Evolutionary conservation across 2,329 filamentous ascomycete species (phyloP).

Genomic region (Gnomoniopsis smithogilvyi): DNA sequence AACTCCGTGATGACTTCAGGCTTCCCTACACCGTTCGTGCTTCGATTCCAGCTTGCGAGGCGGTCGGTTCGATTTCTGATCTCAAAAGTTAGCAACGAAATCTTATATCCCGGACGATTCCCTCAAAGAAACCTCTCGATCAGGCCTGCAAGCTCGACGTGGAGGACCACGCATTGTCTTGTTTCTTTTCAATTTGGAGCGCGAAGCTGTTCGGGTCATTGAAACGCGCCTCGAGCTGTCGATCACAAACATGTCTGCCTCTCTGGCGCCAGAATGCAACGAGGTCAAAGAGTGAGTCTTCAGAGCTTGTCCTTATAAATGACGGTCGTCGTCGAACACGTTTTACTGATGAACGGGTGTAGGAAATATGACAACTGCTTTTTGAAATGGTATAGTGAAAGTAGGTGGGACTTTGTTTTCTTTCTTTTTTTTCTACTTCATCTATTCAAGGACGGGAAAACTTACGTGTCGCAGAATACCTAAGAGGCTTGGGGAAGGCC

Average conservation of each 20-base stretch:
- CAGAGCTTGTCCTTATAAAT: neutral
- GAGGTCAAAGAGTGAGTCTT: conserved; percentile 82
- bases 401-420: conserved; percentile 48
- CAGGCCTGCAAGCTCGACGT: no score
- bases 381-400: conserved; percentile 99
- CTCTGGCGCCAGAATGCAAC: conserved; percentile 91
- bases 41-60: no score
- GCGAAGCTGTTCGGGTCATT: neutral
- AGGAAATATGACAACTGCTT: conserved; percentile 86
- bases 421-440: no score
- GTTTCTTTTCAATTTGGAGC: neutral
- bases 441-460: neutral
- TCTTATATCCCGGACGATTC: no score
- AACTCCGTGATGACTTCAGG: no score
- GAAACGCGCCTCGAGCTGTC: neutral
- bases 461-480: conserved; percentile 64
- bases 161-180: no score
- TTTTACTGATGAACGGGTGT: conserved; percentile 50
- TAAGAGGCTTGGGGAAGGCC: conserved; percentile 76
- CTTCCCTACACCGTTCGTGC: no score
- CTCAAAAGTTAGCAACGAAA: no score
- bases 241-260: conserved; percentile 73
- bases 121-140: no score
- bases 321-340: neutral
- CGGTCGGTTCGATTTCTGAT: no score